Base-by-base conservation (phyloP, 140 eudicot genomes). In the Cichorium intybus region DNA sequence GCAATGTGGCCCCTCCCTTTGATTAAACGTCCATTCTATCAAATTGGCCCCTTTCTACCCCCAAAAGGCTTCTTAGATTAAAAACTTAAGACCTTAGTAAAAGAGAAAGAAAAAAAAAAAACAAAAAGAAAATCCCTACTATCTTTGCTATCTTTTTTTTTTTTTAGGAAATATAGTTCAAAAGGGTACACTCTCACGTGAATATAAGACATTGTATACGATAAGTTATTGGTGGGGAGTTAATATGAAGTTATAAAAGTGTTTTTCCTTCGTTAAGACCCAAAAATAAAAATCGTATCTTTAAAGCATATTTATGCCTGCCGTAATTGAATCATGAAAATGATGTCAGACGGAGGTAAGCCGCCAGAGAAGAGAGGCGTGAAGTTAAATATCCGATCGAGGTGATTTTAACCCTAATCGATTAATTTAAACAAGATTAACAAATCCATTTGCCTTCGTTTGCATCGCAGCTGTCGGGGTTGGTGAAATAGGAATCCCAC, bases 401-500 rank as follows among this genome's bases (percentile, higher is more conserved):
- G 24, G 16, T 28, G 27, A 24, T 23, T n/a, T 24, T 24, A 60
- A 50, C 69, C 69, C 62, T 60, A 60, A 60, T 24, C 16, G 14
- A 60, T 70, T 70, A 69, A 22, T 58, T 58, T 46, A 69, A 69
- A 57, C 39, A 22, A 69, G 24, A 14, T 21, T 18, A 56, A 48
- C 67, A 73, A 64, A 56, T 55, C 56, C 23, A 29, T 53, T 55
- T 6, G 21, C 63, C 77, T 27, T 39, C 47, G 62, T 37, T 55
- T 55, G 63, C 55, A 74, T 74, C 72, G 67, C 29, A 21, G 41
- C 60, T 29, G 59, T 56, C 70, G 79, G 59, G 75, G 80, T 75
- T 68, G 80, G 80, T 75, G 75, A 75, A 68, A 68, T 60, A 75
- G 80, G 28, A 35, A 21, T 21, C 10, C 65, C 75, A 33, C 47